phyloP scores from a whole-genome alignment of 176 grass and related monocot genomes.

The Hordeum vulgare region MorexV3_pseudomolecules_assembly NC_058520.1:575905818-575906317 shows the following conservation, averaged over 20 bases:
- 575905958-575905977: slow-evolving; percentile 36
- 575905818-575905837: not conserved
- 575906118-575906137: not conserved
- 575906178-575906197: not conserved
- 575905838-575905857: slow-evolving; percentile 24
- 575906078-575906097: not conserved
- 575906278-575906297: not conserved
- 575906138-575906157: not conserved
- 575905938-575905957: not conserved
- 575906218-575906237: not conserved
- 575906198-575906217: not conserved
- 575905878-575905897: not conserved
- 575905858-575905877: not conserved
- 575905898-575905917: slow-evolving; percentile 2
- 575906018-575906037: not conserved
- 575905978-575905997: not conserved
- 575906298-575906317: slow-evolving; percentile 11
- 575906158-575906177: not conserved
- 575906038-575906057: not conserved
- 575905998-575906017: not conserved
- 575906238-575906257: slow-evolving; percentile 4
- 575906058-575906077: not conserved
- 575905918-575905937: slow-evolving; percentile 1
- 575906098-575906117: not conserved
- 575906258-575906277: not conserved